Conservation (phyloP, 2,329 filamentous ascomycete species). For the Talaromyces sp. region DNA sequence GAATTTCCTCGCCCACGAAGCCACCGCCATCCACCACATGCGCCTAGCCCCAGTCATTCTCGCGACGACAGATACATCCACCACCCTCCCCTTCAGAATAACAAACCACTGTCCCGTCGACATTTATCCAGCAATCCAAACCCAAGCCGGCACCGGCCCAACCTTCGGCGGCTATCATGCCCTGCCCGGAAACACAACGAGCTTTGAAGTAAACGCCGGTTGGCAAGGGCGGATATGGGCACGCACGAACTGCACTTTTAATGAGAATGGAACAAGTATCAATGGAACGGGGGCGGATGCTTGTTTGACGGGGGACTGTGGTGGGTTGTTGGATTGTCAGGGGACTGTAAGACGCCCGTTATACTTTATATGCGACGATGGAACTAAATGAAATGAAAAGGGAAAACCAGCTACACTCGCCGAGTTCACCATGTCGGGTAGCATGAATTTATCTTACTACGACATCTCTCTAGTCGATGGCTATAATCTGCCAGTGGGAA, state of each 20-base stretch:
- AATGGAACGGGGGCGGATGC: constrained; percentile 48
- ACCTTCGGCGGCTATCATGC: constrained; percentile 66
- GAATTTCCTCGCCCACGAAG: background rate
- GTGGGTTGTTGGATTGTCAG: constrained; percentile 64
- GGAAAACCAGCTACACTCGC: constrained; percentile 68
- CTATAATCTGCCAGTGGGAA: constrained; percentile 62
- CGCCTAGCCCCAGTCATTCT: constrained; percentile 22
- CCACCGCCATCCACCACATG: constrained; percentile 26
- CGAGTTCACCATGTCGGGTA: constrained; percentile 69
- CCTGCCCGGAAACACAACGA: constrained; percentile 53
- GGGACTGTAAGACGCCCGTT: constrained; percentile 54
- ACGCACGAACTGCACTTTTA: constrained; percentile 77
- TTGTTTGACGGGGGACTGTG: constrained; percentile 74
- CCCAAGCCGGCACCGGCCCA: constrained; percentile 67
- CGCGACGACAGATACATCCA: constrained; percentile 32
- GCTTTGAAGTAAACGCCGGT: constrained; percentile 63
- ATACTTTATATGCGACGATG: background rate
- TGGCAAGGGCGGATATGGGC: constrained; percentile 84
- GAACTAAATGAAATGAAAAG: constrained; percentile 50
- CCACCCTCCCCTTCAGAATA: constrained; percentile 58
- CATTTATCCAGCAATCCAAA: constrained; percentile 73
- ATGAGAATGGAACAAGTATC: constrained; percentile 54
- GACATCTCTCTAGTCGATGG: constrained; percentile 82
- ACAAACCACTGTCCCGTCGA: constrained; percentile 68
- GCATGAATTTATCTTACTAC: constrained; percentile 65